Evolutionary conservation across 345 rosid species (phyloP), one percentile per base, ranked within the genome.

Genomic region (Iberis pinnata): DNA sequence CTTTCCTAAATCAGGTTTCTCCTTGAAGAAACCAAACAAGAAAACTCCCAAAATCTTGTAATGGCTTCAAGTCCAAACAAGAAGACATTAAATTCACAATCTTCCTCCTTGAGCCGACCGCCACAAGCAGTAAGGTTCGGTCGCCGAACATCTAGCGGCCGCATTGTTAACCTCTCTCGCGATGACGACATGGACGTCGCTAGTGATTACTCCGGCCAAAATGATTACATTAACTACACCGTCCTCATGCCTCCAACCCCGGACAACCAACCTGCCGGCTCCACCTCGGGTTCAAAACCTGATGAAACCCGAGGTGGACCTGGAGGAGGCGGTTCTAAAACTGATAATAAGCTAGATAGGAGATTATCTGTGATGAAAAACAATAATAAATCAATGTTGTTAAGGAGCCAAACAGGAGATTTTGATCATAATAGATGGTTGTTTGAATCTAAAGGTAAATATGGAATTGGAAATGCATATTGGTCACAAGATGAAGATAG

Each of bases 161-260:
- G 82, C 45, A 59, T 77, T 9, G 71, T 73, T 49, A 86, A 80
- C 73, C 61, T 89, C 18, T 80, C 95, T 4, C 70, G 84, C 15
- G 93, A 89, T 32, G 95, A 87, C 6, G 95, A 87, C 24, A 22
- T 86, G 37, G 95, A 86, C 64, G 52, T 78, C 76, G 57, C 89
- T 0, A n/a, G 86, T 1, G 94, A 86, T 12, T 69, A 61, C 46
- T 71, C 82, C n/a, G 69, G 76, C 14, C 97, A 80, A 44, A 83
- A 69, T 45, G 97, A 86, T 67, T 86, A 86, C 57, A 80, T 78
- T 29, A 82, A 89, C 31, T 89, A 89, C 80, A 89, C 97, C 0
- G 96, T 89, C 22, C 72, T 86, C 60, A 70, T 89, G 94, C 97
- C 97, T 6, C 94, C 97, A 0, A 89, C 97, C 0, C 97, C 97